Conservation (phyloP, 2,329 filamentous ascomycete genomes). For the Basipetospora chlamydospora region DNA sequence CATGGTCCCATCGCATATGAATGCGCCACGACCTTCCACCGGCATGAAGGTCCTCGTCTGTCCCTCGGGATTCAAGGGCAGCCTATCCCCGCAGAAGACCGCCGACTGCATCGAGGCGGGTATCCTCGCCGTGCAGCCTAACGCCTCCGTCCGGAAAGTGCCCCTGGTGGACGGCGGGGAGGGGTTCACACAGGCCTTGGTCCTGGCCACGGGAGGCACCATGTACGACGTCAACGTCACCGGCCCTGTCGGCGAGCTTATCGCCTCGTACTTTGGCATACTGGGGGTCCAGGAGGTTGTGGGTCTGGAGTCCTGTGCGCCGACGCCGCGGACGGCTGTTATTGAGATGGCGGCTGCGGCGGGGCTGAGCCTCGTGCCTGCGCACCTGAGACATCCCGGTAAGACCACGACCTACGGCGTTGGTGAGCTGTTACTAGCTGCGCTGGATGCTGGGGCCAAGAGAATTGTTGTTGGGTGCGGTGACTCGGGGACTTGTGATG, state of each 20-base stretch:
- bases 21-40: too few species aligned
- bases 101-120: conserved; percentile 35
- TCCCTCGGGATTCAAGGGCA: conserved; percentile 40
- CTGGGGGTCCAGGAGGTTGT: conserved; percentile 15
- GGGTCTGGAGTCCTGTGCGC: too few species aligned
- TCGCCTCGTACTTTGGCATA: conserved; percentile 32
- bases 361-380: conserved; percentile 32
- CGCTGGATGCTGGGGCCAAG: conserved; percentile 27
- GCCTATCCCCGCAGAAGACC: conserved; percentile 30
- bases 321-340: conserved; percentile 24
- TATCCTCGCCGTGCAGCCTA: conserved; percentile 26
- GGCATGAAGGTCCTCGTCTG: conserved; percentile 27
- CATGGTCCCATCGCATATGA: too few species aligned
- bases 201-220: conserved; percentile 25
- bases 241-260: conserved; percentile 25
- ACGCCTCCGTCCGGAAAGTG: conserved; percentile 28
- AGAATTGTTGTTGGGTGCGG: conserved; percentile 36
- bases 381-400: conserved; percentile 26
- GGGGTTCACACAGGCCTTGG: conserved; percentile 32
- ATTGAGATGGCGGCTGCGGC: conserved; percentile 39
- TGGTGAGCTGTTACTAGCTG: conserved; percentile 30
- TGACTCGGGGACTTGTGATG: conserved; percentile 39
- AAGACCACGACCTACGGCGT: conserved; percentile 36
- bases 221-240: conserved; percentile 22
- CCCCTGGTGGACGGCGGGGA: conserved; percentile 39